Evolutionary conservation across 352 stramenopile genomes (phyloP), one percentile per base, ranked within the genome.

Genomic region (Phytophthora citrophthora): DNA sequence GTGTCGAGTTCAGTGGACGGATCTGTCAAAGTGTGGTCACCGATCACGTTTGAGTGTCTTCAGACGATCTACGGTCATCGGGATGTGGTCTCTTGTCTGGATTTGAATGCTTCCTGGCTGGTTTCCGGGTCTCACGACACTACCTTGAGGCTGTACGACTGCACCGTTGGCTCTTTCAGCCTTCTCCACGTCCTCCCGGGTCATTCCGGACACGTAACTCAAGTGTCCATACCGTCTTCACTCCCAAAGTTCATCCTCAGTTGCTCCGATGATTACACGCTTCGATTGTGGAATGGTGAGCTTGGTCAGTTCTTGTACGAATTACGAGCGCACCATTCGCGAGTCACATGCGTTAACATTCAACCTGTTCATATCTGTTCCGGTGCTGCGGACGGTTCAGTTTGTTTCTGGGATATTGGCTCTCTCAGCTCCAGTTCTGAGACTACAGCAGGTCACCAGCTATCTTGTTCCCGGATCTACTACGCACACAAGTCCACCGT

Each of bases 21-120:
- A 1, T 88, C 79, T 0, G 79, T 91, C 50, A 90, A 90, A 68
- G 54, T 93, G 20, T 93, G 84, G 84, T 90, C 84, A 7, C 76
- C 76, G 3, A 46, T 40, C 5, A 78, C 80, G 1, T 76, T 82
- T 46, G 47, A 70, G 15, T 89, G 80, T 38, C 69, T 91, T 38
- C 74, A 88, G 27, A 89, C 83, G 6, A 76, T 93, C 31, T 82
- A 85, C 38, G 82, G 80, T 8, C 84, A 93, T 49, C 24, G 55
- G 4, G 84, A 93, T 52, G 77, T 76, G n/a, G 84, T 90, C 0
- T 89, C 82, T 4, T 83, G 72, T 44, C 52, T 89, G 20, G 79
- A 79, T 26, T 13, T 91, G 11, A 81, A 68, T 24, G n/a, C 20
- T 23, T 56, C 64, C 1, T 91, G 76, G 79, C 82, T 93, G 2